These are phyloP conservation scores for Tylopilus cervinicoccineus DNA, from an alignment of 768 basidiomycete genomes.

Conservation along the genomic window DNA sequence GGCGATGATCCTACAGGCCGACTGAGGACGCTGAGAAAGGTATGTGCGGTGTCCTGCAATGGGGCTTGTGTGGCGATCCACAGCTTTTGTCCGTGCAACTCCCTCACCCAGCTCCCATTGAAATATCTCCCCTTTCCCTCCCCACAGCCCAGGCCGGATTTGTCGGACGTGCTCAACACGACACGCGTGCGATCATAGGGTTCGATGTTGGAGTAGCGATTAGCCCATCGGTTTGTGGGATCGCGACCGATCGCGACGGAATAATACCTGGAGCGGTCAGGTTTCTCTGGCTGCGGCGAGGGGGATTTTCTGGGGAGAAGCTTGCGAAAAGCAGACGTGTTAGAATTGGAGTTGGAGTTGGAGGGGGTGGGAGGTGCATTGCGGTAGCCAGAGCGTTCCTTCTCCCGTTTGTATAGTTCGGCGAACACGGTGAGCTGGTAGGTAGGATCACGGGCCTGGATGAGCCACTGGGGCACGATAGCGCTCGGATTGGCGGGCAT, in stretches of 20 bases:
- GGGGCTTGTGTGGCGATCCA: conserved; percentile 90
- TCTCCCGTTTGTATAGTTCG: conserved; percentile 37
- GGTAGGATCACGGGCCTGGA: conserved; percentile 3
- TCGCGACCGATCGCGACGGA: conserved; percentile 49
- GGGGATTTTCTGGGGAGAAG: conserved; percentile 3
- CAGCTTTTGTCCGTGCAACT: conserved; percentile 65
- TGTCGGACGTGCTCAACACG: conserved; percentile 35
- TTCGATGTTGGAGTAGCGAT: conserved; percentile 71
- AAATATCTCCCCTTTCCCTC: conserved; percentile 52
- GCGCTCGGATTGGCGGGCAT: conserved; percentile 10
- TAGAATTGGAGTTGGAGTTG: too few species aligned
- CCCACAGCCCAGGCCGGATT: conserved; percentile 15
- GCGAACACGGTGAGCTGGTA: conserved; percentile 31
- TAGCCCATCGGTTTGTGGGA: conserved; percentile 42
- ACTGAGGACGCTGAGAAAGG: conserved; percentile 70
- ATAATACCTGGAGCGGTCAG: conserved; percentile 43
- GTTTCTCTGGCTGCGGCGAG: conserved; percentile 8
- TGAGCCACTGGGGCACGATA: conserved; percentile 17
- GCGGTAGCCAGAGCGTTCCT: conserved; percentile 31
- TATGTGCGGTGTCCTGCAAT: conserved; percentile 60
- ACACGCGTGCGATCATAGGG: conserved; percentile 85
- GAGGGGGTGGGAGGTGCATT: conserved; percentile 11
- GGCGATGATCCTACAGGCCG: conserved; percentile 41
- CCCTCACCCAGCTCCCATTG: conserved; percentile 85
- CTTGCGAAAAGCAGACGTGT: conserved; percentile 4